phyloP scores from a whole-genome alignment of 2,329 filamentous ascomycete genomes.

The Colletotrichum sp. region DNA sequence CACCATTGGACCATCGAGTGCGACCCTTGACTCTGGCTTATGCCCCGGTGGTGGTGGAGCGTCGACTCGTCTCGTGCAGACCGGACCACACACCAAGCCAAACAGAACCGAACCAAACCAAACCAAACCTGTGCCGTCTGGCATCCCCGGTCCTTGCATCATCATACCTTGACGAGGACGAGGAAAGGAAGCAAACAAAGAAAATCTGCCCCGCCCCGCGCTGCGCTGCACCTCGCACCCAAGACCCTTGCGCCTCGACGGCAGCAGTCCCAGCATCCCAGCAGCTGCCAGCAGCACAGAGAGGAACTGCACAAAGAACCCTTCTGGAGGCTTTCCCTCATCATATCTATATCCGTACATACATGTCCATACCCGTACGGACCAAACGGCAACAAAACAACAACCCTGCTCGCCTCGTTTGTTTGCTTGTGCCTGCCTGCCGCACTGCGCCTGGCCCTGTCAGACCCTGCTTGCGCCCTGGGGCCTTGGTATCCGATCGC shows the following conservation, averaged over 20 bases:
- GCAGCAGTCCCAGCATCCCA: neutral
- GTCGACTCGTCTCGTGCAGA: neutral
- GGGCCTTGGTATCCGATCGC: neutral
- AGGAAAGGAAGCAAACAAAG: neutral
- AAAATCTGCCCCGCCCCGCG: neutral
- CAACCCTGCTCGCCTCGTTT: neutral
- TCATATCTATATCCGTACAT: neutral
- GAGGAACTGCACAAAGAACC: neutral
- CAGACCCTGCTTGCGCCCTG: neutral
- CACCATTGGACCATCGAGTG: conserved; percentile 1
- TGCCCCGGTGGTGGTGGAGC: neutral
- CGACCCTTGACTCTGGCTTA: neutral
- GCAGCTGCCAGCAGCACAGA: neutral
- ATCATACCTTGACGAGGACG: neutral
- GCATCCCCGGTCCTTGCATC: conserved; percentile 4
- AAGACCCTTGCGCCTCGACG: neutral
- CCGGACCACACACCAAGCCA: neutral
- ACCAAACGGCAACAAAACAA: neutral
- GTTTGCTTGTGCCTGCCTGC: neutral
- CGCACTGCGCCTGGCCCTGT: neutral
- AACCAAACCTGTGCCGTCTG: neutral
- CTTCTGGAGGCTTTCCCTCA: neutral
- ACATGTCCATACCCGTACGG: neutral
- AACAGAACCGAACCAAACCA: neutral
- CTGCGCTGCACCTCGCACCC: neutral